Evolutionary conservation across 1,139 yeast genomes (phyloP).

Genomic region (Pichia inconspicua): DNA sequence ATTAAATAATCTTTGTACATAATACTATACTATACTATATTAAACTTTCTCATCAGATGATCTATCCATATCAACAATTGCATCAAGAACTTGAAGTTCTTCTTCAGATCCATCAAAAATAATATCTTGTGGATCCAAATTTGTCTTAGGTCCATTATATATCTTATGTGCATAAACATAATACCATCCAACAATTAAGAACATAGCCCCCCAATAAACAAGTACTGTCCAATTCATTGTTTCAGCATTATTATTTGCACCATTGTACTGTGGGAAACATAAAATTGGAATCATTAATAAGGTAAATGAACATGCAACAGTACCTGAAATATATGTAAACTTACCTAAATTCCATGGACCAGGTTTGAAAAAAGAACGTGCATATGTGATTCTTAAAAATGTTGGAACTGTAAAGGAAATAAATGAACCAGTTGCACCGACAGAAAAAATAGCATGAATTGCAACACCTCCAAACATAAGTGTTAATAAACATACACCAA

Average conservation of each 20-base stretch:
- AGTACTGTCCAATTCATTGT: slow-evolving; percentile 66
- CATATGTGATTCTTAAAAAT: slow-evolving; percentile 49
- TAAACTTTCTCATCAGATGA: not conserved
- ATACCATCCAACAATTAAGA: slow-evolving; percentile 46
- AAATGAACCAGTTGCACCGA: slow-evolving; percentile 69
- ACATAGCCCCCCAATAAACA: slow-evolving; percentile 60
- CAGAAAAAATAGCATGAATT: slow-evolving; percentile 68
- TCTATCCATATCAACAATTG: slow-evolving; percentile 14
- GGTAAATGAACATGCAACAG: slow-evolving; percentile 41
- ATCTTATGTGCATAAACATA: slow-evolving; percentile 51
- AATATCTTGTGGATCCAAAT: slow-evolving; percentile 32
- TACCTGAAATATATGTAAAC: slow-evolving; percentile 42
- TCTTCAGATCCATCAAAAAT: slow-evolving; percentile 9
- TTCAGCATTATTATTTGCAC: slow-evolving; percentile 38
- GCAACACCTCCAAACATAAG: slow-evolving; percentile 65
- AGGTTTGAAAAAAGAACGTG: slow-evolving; percentile 45
- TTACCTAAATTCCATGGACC: slow-evolving; percentile 70
- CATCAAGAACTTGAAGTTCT: slow-evolving; percentile 15
- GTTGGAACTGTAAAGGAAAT: slow-evolving; percentile 67
- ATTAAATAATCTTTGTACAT: too few relatives aligned
- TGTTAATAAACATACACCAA: slow-evolving; percentile 53
- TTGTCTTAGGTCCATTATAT: slow-evolving; percentile 64
- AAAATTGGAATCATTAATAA: slow-evolving; percentile 57
- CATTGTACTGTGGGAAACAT: slow-evolving; percentile 54
- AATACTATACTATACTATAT: too few relatives aligned